These are phyloP conservation scores for Geopyxis carbonaria DNA, from an alignment of 495 filamentous ascomycete species.

Conservation along the genomic window DNA sequence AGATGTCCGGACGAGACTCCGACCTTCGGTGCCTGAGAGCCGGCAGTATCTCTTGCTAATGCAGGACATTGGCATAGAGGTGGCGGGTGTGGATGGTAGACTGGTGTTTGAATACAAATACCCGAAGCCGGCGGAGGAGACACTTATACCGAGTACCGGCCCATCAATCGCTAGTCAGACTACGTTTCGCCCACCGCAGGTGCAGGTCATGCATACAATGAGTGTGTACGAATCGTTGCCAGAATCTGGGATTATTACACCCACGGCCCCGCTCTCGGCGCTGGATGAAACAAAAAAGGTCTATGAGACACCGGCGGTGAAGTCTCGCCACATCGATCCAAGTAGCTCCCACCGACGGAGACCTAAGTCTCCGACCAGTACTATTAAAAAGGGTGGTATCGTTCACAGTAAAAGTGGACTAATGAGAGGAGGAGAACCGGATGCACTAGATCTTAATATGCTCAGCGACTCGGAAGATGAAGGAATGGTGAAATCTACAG, in stretches of 20 bases:
- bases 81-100: neutral
- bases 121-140: neutral
- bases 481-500: constrained; percentile 1
- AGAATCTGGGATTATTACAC: neutral
- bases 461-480: constrained; percentile 3
- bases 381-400: too few relatives aligned
- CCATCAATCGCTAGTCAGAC: neutral
- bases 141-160: neutral
- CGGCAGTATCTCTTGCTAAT: constrained; percentile 1
- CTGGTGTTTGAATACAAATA: neutral
- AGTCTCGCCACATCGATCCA: constrained; percentile 20
- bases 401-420: neutral
- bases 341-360: constrained; percentile 14
- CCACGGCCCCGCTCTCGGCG: neutral
- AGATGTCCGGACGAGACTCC: too few relatives aligned
- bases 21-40: too few relatives aligned
- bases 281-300: constrained; percentile 4
- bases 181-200: neutral
- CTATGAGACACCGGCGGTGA: constrained; percentile 16
- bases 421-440: neutral
- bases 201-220: constrained; percentile 4
- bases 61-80: neutral
- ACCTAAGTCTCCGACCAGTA: constrained; percentile 1
- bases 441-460: too few relatives aligned
- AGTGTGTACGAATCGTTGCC: neutral